Base-by-base conservation (phyloP, 2,329 filamentous ascomycete species). In the Neocatenulostroma microsporum region DNA sequence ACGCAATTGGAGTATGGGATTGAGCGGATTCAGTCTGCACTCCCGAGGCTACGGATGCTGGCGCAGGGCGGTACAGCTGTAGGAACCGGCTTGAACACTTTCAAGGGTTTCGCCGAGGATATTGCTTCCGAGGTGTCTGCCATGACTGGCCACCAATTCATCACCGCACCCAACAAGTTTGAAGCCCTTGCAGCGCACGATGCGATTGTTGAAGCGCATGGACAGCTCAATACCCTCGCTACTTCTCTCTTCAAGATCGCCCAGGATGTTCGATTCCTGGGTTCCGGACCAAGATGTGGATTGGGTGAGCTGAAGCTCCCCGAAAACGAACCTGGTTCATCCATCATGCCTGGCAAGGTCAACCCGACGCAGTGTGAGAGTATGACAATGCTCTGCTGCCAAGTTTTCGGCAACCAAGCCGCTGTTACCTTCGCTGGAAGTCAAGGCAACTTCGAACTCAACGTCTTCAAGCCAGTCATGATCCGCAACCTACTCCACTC, bases 271-370 rank as follows among this genome's bases (percentile, higher is more conserved):
- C 83, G 91, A 57, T 96, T 94, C 71, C 84, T 96, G 35, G 91
- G 91, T 54, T 94, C 85, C 50, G 91, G 91, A 12, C 91, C 91
- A 38, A 86, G 91, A 42, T 96, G 91, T 66, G 91, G 91, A 57
- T 81, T 96, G 15, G 89, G 88, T 49, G 91, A 98, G 71, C 77
- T 98, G 46, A 76, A 77, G 57, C 78, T 98, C 34, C 91, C 91
- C 18, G 91, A 98, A 72, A 98, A 98, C 69, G 91, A 98, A 72
- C 91, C 91, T 21, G 89, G 89, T 47, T 91, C 83, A 58, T 93
- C 84, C 53, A 96, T 98, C 72, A 98, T 98, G 91, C 91, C 91
- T 29, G 91, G 91, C 58, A 98, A 98, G 73, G 91, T 98, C 62
- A 98, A 98, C 73, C 91, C 91, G 21, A 98, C 91, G 21, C 91